Evolutionary conservation across 306 rosid genomes (phyloP), one percentile per base, ranked within the genome.

Genomic region (Cucumis melo): DNA sequence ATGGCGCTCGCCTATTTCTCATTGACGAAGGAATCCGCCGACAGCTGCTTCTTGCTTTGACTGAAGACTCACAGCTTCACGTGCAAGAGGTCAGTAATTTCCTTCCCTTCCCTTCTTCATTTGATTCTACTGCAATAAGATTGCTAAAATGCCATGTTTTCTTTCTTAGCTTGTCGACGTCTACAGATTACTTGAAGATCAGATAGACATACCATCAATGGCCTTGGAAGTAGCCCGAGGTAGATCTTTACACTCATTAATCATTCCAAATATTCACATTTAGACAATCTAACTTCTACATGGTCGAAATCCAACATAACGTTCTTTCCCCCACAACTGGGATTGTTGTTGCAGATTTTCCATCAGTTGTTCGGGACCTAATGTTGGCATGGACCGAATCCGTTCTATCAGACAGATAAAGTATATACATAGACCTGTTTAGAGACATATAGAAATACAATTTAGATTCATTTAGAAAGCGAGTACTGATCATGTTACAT

Each of bases 31-130:
- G 96, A 79, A 95, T 92, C 59, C 96, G 99, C 19, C 82, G 93
- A 79, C 87, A 95, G 86, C 95, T 95, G 85, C 91, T 95, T 81
- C 96, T 95, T 78, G 99, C 99, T 73, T 85, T 95, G 82, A 95
- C 97, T 0, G 98, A 95, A 87, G 99, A 95, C 83, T 95, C 98
- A 58, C 92, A 86, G 91, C 97, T 92, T 87, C 99, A 92, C 81
- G 76, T 95, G 76, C 91, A 92, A 86, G 99, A 95, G 96, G 98
- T 95, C 77, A 67, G 81, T 41, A 57, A 19, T 75, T 42, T 54
- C 42, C 61, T 78, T 53, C 41, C 10, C 1, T 80, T 57, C 21
- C 17, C 54, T 24, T 17, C 8, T 17, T 24, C 24, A 39, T 17
- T 16, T 64, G 53, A 54, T 64, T 63, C 17, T 36, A 5, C 21